Evolutionary conservation across 2,329 filamentous ascomycete genomes (phyloP).

Genomic region (Chaetomium sp.): DNA sequence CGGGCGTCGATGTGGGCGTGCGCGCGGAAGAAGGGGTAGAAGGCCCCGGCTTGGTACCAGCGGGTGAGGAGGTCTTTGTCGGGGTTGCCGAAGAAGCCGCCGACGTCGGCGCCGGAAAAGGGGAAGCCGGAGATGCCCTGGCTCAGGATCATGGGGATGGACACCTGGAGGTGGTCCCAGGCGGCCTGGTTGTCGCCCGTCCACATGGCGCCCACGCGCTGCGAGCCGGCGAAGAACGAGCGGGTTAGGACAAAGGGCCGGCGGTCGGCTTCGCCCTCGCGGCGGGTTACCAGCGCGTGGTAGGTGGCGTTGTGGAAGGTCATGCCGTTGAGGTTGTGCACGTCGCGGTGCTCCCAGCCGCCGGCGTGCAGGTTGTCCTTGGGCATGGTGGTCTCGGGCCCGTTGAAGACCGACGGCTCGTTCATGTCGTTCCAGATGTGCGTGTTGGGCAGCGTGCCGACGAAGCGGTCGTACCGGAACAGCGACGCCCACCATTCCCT

Average conservation of each 20-base stretch:
- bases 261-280: slow-evolving; percentile 68
- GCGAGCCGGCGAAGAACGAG: slow-evolving; percentile 85
- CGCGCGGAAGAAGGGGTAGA: slow-evolving; percentile 96
- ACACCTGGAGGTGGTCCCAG: slow-evolving; percentile 85
- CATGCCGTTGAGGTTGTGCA: slow-evolving; percentile 93
- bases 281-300: slow-evolving; percentile 73
- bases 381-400: slow-evolving; percentile 96
- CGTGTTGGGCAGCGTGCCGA: slow-evolving; percentile 76
- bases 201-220: slow-evolving; percentile 94
- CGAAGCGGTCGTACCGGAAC: slow-evolving; percentile 84
- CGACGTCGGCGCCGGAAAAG: slow-evolving; percentile 91
- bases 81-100: slow-evolving; percentile 96
- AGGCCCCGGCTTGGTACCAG: slow-evolving; percentile 95
- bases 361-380: slow-evolving; percentile 93
- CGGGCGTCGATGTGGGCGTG: slow-evolving; percentile 97
- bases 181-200: slow-evolving; percentile 94
- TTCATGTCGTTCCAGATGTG: slow-evolving; percentile 99
- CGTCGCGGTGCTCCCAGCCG: slow-evolving; percentile 92
- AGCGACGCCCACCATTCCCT: slow-evolving; percentile 85
- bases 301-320: slow-evolving; percentile 94
- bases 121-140: slow-evolving; percentile 91
- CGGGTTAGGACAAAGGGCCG: slow-evolving; percentile 91
- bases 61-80: slow-evolving; percentile 83
- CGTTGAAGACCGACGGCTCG: slow-evolving; percentile 97
- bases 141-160: slow-evolving; percentile 88